Evolutionary conservation across 495 filamentous ascomycete species (phyloP), one percentile per base, ranked within the genome.

Genomic region (Trichocladium antarcticum): DNA sequence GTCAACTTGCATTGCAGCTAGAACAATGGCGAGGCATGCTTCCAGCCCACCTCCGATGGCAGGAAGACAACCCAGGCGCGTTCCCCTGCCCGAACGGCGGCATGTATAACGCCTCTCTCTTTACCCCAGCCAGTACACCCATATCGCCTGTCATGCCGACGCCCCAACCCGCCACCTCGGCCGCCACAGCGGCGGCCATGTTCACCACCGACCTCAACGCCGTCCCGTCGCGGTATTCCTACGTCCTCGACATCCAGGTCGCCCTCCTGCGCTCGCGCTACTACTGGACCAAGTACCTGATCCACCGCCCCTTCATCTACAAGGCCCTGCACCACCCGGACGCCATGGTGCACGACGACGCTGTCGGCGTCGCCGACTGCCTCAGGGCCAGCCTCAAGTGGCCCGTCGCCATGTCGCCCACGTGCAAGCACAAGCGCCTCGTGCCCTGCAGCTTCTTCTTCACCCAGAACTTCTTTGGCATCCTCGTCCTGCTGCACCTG

Each of bases 221-320:
- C 0, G 53, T 68, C 1, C 69, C 68, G 2, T 50, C 58, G 3
- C 55, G 46, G 20, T 74, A 77, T 47, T 61, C 67, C 14, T 75
- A 70, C 55, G 67, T 65, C 20, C 60, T 76, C 43, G 77, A 81
- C 49, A 63, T 79, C 37, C 70, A 78, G 35, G 69, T 74, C 14
- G 76, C 78, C 5, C 61, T 75, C 20, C 66, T 81, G 8, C 70
- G 78, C 37, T 74, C 76, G 5, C 66, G 73, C 29, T 81, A 76
- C 63, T 80, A 79, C 60, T 76, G 78, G 59, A 68, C 74, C 11
- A 74, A 74, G 38, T 79, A 74, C 60, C 66, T 80, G 42, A 69
- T 79, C 47, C 69, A 79, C 52, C 69, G 75, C 12, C 76, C 78
- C 10, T 81, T 77, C 50, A 53, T 80, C 32, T 81, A 78, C 69